Conservation (phyloP, 768 basidiomycete species). For the Leccinellum luteum region DNA sequence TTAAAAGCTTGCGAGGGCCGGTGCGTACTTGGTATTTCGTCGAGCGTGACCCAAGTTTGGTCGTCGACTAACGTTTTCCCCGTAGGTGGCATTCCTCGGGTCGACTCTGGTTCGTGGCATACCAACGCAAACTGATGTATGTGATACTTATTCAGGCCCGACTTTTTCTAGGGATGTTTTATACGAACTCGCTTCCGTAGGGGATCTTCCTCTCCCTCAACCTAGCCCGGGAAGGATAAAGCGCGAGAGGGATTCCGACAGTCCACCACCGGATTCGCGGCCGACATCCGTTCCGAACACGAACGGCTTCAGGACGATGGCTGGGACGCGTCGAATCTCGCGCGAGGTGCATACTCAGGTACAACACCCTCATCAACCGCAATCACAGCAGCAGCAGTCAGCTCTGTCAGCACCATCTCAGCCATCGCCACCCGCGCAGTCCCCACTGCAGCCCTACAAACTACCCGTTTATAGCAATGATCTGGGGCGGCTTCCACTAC, state of each 20-base stretch:
- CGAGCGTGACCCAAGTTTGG: not conserved
- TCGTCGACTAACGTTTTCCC: not conserved
- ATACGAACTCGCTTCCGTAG: conserved; percentile 68
- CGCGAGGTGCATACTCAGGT: conserved; percentile 18
- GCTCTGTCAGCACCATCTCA: not conserved
- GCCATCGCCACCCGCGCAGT: not conserved
- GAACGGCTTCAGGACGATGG: conserved; percentile 28
- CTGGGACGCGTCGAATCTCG: conserved; percentile 36
- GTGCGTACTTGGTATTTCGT: conserved; percentile 26
- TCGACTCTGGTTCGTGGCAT: conserved; percentile 42
- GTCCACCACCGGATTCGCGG: conserved; percentile 28
- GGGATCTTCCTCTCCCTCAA: conserved; percentile 66
- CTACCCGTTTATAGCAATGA: conserved; percentile 59
- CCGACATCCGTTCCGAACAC: conserved; percentile 1
- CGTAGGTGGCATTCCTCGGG: conserved; percentile 48
- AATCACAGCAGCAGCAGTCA: not conserved
- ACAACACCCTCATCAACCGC: conserved; percentile 12
- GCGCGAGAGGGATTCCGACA: conserved; percentile 61
- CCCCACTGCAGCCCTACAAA: conserved; percentile 24
- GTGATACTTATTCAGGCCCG: not conserved
- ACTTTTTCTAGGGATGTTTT: conserved; percentile 57
- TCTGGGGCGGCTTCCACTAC: conserved; percentile 52
- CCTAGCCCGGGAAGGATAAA: conserved; percentile 53
- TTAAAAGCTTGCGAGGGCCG: conserved; percentile 36
- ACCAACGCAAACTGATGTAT: not conserved